Conservation (phyloP, 441 rosid species). For the Melastoma candidum region DNA sequence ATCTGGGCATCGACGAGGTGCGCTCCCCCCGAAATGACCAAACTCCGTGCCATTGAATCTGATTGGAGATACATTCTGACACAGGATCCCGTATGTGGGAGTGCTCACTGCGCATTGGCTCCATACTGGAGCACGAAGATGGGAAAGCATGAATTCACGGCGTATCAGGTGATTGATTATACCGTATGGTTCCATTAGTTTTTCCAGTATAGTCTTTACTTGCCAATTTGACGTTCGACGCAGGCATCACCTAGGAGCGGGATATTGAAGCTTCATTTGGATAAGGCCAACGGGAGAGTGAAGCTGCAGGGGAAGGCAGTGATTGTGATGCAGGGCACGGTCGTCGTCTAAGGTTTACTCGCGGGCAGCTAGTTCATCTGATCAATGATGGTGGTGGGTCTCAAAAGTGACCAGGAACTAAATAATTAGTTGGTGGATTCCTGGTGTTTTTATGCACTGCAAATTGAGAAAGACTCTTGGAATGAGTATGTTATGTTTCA, state of each 20-base stretch:
- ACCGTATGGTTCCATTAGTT: no score
- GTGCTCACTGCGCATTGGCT: slow-evolving; percentile 68
- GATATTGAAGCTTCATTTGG: slow-evolving; percentile 34
- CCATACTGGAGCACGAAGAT: slow-evolving; percentile 59
- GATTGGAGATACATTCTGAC: neutral
- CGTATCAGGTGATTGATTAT: slow-evolving; percentile 34
- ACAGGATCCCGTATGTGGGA: slow-evolving; percentile 74
- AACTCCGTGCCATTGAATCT: neutral
- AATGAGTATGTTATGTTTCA: no score
- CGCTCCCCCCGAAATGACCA: neutral
- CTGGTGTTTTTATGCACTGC: no score
- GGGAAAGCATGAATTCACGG: slow-evolving; percentile 46
- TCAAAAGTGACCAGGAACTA: no score
- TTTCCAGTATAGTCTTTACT: no score
- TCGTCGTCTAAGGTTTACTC: slow-evolving; percentile 14
- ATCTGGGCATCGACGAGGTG: slow-evolving; percentile 56
- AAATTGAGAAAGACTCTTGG: no score
- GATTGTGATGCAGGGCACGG: slow-evolving; percentile 57
- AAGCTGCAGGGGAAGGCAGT: slow-evolving; percentile 55
- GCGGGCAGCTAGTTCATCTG: no score
- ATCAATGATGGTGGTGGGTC: no score
- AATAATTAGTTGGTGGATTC: no score
- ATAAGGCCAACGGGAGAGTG: slow-evolving; percentile 49
- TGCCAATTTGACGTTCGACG: no score
- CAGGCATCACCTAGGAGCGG: slow-evolving; percentile 72